Base-by-base conservation (phyloP, 495 filamentous ascomycete genomes). In the Acidomyces sp. region DNA sequence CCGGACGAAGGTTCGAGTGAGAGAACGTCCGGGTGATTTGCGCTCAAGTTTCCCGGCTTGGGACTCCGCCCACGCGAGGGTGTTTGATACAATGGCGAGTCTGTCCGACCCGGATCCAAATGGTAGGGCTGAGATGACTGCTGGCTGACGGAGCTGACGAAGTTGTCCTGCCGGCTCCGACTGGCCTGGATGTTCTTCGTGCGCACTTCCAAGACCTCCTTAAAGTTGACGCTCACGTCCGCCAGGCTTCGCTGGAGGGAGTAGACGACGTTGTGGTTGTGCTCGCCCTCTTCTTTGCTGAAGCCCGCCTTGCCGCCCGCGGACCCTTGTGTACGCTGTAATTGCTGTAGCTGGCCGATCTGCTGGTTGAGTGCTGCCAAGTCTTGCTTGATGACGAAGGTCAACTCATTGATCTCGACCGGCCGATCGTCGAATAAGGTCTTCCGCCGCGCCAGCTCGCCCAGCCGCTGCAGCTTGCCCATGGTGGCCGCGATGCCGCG, bases 111-210 rank as follows among this genome's bases (percentile, higher is more conserved):
- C 29, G 53, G 46, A 24, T 58, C 69, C 55, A 35, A 64, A 51
- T 34, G 73, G 62, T 31, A 74, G 58, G 78, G 72, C 3, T 67
- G 70, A 45, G 83, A 36, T 1, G 20, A 12, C 23, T 81, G 75
- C 42, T 88, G 85, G 28, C 80, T 74, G 28, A 92, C 85, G 10
- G 82, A 85, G 2, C 82, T 87, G 17, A 96, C 82, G 47, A 97
- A 97, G 54, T 95, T 90, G 58, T 97, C 92, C 35, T 90, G 95
- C 41, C 90, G 66, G 29, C 83, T 79, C 25, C 85, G 72, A 31
- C 84, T 88, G 10, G 92, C 92, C 60, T 95, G 92, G 36, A 96
- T 94, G 60, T 97, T 97, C 66, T 95, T 94, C 32, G 90, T 97
- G 22, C 90, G 78, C 17, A 94, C 85, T 56, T 97, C 90, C 10